Evolutionary conservation across 2,329 filamentous ascomycete genomes (phyloP).

Genomic region (Nothopassalora personata): DNA sequence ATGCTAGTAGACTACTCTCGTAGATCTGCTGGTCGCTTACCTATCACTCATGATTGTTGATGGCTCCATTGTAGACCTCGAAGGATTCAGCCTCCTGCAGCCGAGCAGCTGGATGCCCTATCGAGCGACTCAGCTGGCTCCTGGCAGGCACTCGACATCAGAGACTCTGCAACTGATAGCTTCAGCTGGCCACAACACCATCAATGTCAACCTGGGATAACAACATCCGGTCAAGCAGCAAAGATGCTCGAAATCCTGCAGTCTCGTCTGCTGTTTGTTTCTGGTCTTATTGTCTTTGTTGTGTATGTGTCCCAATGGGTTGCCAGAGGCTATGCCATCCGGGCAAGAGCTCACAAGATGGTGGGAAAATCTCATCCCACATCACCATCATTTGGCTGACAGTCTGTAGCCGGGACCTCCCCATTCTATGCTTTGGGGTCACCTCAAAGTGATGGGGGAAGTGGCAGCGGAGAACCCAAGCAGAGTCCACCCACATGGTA

Average conservation of each 20-base stretch:
- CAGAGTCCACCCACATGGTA: constrained; percentile 14
- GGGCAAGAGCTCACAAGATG: neutral
- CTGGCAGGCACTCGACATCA: neutral
- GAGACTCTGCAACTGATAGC: neutral
- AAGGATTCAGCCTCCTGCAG: neutral
- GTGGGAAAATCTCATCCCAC: neutral
- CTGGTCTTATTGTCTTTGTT: neutral
- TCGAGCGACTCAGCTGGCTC: neutral
- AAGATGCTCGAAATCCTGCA: neutral
- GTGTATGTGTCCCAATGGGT: neutral
- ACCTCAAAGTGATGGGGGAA: constrained; percentile 7
- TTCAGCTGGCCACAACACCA: neutral
- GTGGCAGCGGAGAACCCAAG: neutral
- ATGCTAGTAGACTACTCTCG: too few relatives aligned
- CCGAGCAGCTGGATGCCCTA: neutral
- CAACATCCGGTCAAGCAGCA: neutral
- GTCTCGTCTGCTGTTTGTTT: neutral
- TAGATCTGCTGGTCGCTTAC: neutral
- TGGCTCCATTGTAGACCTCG: neutral
- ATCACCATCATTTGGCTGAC: neutral
- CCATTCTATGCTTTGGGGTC: constrained; percentile 9
- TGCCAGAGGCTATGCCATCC: constrained; percentile 7
- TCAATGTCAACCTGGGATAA: neutral
- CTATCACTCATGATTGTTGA: neutral
- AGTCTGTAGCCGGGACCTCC: constrained; percentile 4